phyloP scores from a whole-genome alignment of 2,329 filamentous ascomycete genomes.

The Cladophialophora bantiana region DNA sequence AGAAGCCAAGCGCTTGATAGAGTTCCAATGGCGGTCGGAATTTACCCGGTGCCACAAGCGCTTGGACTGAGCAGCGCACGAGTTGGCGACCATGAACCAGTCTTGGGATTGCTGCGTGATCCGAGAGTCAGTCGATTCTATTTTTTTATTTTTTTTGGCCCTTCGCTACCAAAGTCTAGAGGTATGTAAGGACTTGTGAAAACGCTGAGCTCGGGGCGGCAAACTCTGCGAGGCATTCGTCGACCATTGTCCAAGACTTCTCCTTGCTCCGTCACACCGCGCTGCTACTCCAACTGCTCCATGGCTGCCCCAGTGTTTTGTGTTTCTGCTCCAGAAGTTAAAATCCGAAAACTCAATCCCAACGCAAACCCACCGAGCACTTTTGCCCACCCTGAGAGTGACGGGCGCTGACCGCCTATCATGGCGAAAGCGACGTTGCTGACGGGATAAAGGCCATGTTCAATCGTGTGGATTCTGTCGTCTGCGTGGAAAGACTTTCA shows the following conservation, averaged over 20 bases:
- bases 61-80: background rate
- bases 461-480: background rate
- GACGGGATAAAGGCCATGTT: constrained; percentile 1
- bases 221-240: background rate
- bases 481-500: background rate
- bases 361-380: constrained; percentile 4
- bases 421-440: constrained; percentile 1
- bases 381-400: background rate
- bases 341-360: constrained; percentile 14
- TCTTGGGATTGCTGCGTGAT: background rate
- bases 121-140: constrained; percentile 19
- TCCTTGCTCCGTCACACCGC: constrained; percentile 1
- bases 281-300: background rate
- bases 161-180: constrained; percentile 8
- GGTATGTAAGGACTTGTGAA: no score
- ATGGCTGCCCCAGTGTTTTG: constrained; percentile 14
- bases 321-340: constrained; percentile 13
- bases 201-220: background rate
- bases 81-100: background rate
- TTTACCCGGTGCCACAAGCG: background rate
- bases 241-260: background rate
- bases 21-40: constrained; percentile 11
- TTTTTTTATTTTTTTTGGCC: constrained; percentile 3
- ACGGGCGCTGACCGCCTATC: constrained; percentile 17
- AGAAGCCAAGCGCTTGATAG: constrained; percentile 13